Percentiles rank a stretch among this genome's conserved stretches.
Conservation (phyloP, 495 filamentous ascomycete genomes). For the Penicillium macrosclerotiorum region DNA sequence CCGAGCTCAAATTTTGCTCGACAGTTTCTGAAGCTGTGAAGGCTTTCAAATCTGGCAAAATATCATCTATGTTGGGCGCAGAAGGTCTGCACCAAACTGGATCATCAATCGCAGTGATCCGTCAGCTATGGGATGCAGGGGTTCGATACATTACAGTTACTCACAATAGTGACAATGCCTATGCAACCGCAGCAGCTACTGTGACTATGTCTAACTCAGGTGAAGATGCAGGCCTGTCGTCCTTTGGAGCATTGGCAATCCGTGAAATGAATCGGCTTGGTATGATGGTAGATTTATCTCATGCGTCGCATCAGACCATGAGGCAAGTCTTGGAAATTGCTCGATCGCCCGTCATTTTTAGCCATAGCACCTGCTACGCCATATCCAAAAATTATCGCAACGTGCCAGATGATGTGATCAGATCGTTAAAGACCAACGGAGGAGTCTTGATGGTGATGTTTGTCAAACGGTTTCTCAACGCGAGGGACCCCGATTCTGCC, state of each 20-base stretch:
- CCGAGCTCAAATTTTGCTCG: slow-evolving; percentile 16
- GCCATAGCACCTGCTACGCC: slow-evolving; percentile 64
- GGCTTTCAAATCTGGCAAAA: slow-evolving; percentile 36
- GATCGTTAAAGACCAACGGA: slow-evolving; percentile 56
- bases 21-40: slow-evolving; percentile 49
- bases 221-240: slow-evolving; percentile 4
- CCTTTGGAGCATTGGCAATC: slow-evolving; percentile 29
- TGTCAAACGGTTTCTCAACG: slow-evolving; percentile 61
- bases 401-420: slow-evolving; percentile 68
- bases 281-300: slow-evolving; percentile 74
- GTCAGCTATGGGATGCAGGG: slow-evolving; percentile 62
- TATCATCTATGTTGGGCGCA: slow-evolving; percentile 18
- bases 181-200: slow-evolving; percentile 66
- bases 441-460: slow-evolving; percentile 79
- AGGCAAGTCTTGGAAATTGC: slow-evolving; percentile 59
- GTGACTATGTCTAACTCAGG: slow-evolving; percentile 8
- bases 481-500: slow-evolving; percentile 51
- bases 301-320: slow-evolving; percentile 69
- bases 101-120: slow-evolving; percentile 57
- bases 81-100: slow-evolving; percentile 12
- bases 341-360: slow-evolving; percentile 71
- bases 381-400: slow-evolving; percentile 71
- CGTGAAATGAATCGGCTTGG: slow-evolving; percentile 78
- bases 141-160: slow-evolving; percentile 79
- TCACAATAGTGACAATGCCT: slow-evolving; percentile 80